A percentile compares a stretch with the other conserved stretches of the same genome.
These are phyloP conservation scores for Talaromyces proteolyticus DNA, from an alignment of 495 filamentous ascomycete species.

Conservation along the genomic window DNA sequence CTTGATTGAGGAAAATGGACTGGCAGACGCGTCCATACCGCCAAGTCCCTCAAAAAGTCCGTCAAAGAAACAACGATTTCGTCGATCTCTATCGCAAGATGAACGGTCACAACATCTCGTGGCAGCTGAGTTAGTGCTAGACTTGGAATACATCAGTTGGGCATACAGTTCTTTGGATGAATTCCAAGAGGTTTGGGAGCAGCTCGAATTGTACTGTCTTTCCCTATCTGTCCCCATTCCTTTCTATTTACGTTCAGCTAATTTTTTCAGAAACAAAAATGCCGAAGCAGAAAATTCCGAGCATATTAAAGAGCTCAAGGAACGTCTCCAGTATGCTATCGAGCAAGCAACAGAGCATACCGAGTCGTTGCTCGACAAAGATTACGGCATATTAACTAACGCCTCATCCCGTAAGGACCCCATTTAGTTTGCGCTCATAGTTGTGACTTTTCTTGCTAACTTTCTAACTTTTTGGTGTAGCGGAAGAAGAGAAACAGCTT, in stretches of 20 bases:
- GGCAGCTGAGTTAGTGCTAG: conserved; percentile 55
- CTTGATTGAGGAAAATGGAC: conserved; percentile 14
- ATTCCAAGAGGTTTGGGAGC: conserved; percentile 43
- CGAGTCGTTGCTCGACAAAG: conserved; percentile 29
- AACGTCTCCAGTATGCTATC: conserved; percentile 25
- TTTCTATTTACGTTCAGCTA: not conserved
- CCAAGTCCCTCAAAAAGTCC: conserved; percentile 26
- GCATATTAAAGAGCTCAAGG: conserved; percentile 25
- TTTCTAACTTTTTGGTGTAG: conserved; percentile 3
- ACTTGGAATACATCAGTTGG: conserved; percentile 64
- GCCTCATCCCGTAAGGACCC: conserved; percentile 29
- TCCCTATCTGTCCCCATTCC: not conserved
- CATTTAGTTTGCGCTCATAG: not conserved
- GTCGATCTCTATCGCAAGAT: not conserved
- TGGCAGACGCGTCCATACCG: conserved; percentile 18
- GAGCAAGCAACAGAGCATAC: conserved; percentile 25
- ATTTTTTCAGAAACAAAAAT: not conserved
- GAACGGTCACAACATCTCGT: not conserved
- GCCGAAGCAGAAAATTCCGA: conserved; percentile 7
- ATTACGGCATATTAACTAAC: conserved; percentile 25
- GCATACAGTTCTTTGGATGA: conserved; percentile 61
- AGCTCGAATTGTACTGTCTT: conserved; percentile 31
- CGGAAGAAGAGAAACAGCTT: conserved; percentile 30
- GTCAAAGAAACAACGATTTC: conserved; percentile 4
- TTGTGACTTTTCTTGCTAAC: not conserved